Conservation (phyloP, 305 asterid species). For the Rubia tinctorum region DNA sequence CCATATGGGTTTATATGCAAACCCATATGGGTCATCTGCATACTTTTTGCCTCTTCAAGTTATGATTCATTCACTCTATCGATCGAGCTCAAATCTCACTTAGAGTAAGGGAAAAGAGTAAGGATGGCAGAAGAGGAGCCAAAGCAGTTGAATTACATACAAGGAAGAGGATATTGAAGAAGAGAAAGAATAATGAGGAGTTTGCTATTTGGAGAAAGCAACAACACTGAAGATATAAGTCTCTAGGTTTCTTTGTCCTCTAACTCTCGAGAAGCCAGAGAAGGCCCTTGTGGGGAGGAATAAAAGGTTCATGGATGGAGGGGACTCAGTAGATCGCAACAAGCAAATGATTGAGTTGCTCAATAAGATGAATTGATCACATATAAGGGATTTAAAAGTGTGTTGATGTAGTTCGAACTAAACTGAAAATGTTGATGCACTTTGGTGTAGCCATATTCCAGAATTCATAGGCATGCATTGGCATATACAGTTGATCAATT, state of each 20-base stretch:
- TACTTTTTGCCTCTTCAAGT: no score
- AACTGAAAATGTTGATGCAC: conserved; percentile 2
- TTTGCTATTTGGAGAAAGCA: no score
- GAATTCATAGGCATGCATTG: not conserved
- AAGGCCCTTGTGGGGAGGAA: conserved; percentile 78
- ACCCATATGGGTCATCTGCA: no score
- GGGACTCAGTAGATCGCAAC: conserved; percentile 84
- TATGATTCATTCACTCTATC: no score
- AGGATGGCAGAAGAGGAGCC: no score
- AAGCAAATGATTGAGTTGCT: conserved; percentile 69
- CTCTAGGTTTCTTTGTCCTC: conserved; percentile 65
- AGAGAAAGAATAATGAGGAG: no score
- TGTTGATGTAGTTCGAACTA: not conserved
- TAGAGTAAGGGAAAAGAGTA: no score
- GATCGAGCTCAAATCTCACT: no score
- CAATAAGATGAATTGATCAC: conserved; percentile 70
- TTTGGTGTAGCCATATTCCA: not conserved
- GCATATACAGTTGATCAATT: no score
- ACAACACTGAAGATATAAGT: conserved; percentile 20
- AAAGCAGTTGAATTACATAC: no score
- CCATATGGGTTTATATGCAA: no score
- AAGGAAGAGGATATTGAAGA: no score
- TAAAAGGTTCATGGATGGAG: conserved; percentile 69
- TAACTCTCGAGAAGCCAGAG: conserved; percentile 68
- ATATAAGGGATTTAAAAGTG: conserved; percentile 1